Evolutionary conservation across 345 rosid species (phyloP).

Genomic region (Eucalyptus shirleyi): DNA sequence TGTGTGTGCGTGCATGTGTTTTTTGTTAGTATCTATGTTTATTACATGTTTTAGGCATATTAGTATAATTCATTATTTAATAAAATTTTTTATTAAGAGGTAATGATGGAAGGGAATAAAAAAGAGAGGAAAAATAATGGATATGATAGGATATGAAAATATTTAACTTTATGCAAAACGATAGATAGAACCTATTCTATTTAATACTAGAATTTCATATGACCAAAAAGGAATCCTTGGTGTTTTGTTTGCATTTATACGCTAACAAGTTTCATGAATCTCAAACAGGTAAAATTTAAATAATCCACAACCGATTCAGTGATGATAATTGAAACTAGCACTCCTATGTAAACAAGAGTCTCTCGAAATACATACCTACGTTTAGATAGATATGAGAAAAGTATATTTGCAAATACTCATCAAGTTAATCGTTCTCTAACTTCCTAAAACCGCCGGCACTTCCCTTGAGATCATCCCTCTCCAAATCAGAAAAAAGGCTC

Average conservation of each 20-base stretch:
- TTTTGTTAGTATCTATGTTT: too few species aligned
- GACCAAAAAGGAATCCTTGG: neutral
- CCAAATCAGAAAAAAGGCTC: neutral
- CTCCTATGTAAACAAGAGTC: neutral
- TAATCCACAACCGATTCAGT: neutral
- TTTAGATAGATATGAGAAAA: neutral
- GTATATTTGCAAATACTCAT: neutral
- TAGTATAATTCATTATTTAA: too few species aligned
- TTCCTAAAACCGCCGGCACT: neutral
- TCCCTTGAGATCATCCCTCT: neutral
- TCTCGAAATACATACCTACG: neutral
- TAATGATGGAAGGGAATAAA: neutral
- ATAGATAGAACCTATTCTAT: neutral
- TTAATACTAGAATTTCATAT: neutral
- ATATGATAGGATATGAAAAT: too few species aligned
- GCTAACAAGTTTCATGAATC: neutral
- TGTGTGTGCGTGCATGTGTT: accelerated
- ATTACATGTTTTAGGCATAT: neutral
- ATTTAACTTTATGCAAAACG: accelerated
- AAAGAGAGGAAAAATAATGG: too few species aligned
- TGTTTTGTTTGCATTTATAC: neutral
- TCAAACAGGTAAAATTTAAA: neutral
- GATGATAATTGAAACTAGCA: neutral
- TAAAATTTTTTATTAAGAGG: accelerated
- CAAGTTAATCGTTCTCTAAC: neutral